Conservation (phyloP, 164 flowering plant species). For the Taxillus chinensis region DNA sequence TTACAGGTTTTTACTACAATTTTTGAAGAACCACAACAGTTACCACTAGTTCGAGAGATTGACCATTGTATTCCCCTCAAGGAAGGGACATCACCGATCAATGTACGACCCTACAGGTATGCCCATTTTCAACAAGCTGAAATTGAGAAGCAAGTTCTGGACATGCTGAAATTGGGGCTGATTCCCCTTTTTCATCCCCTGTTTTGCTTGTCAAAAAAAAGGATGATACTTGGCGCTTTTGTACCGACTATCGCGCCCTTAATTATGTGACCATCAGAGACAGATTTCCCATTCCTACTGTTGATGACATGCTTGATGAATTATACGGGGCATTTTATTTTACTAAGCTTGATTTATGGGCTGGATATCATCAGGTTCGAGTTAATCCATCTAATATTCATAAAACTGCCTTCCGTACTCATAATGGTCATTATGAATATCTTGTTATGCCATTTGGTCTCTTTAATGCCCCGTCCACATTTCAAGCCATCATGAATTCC, state of each 20-base stretch:
- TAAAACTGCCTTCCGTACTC: too few relatives aligned
- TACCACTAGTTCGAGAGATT: too few relatives aligned
- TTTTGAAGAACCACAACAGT: too few relatives aligned
- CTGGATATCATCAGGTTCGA: not conserved
- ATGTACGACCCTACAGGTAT: not conserved
- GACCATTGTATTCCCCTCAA: not conserved
- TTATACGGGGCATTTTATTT: not conserved
- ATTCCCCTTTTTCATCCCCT: not conserved
- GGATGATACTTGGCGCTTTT: not conserved
- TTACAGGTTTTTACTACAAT: not conserved
- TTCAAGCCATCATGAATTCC: too few relatives aligned
- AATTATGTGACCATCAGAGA: not conserved
- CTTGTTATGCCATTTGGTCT: not conserved
- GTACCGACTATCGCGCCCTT: conserved; percentile 4
- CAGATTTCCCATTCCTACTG: not conserved
- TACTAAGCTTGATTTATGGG: not conserved
- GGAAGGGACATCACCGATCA: not conserved
- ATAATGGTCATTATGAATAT: conserved; percentile 1
- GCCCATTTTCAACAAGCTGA: not conserved
- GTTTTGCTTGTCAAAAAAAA: not conserved
- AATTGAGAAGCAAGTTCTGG: not conserved
- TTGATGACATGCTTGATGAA: not conserved
- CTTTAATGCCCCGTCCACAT: too few relatives aligned
- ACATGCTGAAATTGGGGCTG: not conserved
- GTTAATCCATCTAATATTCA: too few relatives aligned